Percentiles rank a stretch among this genome's conserved stretches.
These are phyloP conservation scores for Buddleja alternifolia DNA, from an alignment of 257 asterid genomes.

Conservation along the genomic window DNA sequence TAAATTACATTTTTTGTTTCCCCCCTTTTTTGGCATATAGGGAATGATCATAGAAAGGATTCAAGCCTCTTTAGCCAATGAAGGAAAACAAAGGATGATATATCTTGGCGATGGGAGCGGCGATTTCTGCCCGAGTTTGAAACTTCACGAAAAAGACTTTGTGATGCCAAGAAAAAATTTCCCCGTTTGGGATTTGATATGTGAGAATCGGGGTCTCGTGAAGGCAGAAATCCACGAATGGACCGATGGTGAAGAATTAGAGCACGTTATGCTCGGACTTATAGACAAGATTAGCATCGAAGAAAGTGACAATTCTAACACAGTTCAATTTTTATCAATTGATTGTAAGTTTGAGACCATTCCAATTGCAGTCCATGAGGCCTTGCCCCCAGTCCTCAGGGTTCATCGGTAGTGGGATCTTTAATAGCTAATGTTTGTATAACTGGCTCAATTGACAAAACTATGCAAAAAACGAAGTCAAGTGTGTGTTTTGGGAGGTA, in stretches of 20 bases:
- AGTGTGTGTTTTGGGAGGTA: no score
- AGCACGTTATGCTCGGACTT: constrained; percentile 34
- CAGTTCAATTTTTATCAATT: no score
- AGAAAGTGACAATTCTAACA: neutral
- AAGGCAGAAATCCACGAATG: constrained; percentile 44
- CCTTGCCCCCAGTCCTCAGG: constrained; percentile 43
- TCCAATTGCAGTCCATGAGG: constrained; percentile 35
- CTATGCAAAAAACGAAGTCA: no score
- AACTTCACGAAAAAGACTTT: constrained; percentile 33
- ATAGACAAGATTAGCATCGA: constrained; percentile 27
- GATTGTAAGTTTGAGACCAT: constrained; percentile 4
- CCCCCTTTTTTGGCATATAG: no score
- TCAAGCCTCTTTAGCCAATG: constrained; percentile 29
- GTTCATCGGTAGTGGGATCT: constrained; percentile 44
- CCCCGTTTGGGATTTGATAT: constrained; percentile 46
- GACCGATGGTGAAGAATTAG: constrained; percentile 54
- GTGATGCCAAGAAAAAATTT: constrained; percentile 48
- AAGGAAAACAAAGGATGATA: constrained; percentile 43
- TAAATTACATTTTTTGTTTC: no score
- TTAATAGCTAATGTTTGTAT: no score
- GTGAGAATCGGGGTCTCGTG: constrained; percentile 24
- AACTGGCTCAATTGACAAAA: no score
- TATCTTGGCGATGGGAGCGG: constrained; percentile 55
- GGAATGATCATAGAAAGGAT: constrained; percentile 51
- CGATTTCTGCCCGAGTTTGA: constrained; percentile 45